Conservation (phyloP, 805 yeast species). For the Suhomyces sp. region DNA sequence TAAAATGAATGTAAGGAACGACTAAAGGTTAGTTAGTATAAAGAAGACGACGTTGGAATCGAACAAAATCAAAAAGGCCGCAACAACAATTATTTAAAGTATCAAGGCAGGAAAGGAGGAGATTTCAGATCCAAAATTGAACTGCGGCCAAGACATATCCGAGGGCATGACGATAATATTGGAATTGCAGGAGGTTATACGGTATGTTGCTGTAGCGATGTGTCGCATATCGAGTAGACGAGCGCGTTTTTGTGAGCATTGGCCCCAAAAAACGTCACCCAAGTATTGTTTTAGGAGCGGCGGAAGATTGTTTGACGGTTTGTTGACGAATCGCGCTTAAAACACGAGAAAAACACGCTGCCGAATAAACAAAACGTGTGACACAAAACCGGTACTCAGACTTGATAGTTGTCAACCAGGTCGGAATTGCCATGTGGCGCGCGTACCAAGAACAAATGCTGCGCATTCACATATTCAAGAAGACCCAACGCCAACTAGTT, state of each 20-base stretch:
- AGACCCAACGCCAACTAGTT: not conserved
- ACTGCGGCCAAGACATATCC: not conserved
- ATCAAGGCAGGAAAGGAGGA: not conserved
- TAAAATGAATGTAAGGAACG: slow-evolving; percentile 10
- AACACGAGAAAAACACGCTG: not conserved
- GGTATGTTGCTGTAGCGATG: not conserved
- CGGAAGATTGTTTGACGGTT: not conserved
- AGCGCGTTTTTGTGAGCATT: not conserved
- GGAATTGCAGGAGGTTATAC: not conserved
- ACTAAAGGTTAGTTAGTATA: slow-evolving; percentile 13
- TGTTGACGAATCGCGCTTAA: not conserved
- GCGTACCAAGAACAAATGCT: not conserved
- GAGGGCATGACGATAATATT: not conserved
- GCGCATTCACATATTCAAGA: not conserved
- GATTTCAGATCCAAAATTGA: not conserved
- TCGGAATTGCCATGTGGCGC: not conserved
- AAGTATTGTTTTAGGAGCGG: not conserved
- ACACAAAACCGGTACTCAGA: not conserved
- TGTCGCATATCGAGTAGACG: not conserved
- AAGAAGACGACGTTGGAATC: not conserved
- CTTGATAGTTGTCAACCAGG: not conserved
- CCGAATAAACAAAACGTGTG: not conserved
- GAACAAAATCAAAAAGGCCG: not conserved
- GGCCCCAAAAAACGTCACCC: not conserved
- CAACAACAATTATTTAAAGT: not conserved